A percentile compares a stretch with the other conserved stretches of the same genome.
phyloP scores from a whole-genome alignment of 345 rosid genomes.

The Trapa bicornis region DNA sequence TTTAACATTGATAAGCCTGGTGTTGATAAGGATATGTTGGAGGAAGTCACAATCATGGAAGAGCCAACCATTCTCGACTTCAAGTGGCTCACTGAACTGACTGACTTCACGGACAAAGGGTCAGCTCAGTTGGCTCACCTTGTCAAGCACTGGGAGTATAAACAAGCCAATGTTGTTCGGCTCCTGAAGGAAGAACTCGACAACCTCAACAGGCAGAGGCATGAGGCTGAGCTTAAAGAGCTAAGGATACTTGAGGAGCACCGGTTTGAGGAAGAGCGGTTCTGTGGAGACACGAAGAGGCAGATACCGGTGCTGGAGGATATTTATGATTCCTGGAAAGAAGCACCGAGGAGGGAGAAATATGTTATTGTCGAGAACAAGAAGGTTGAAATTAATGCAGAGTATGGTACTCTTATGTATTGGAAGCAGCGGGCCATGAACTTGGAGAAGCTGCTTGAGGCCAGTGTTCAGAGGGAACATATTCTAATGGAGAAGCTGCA shows the following conservation, averaged over 20 bases:
- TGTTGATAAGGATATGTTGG: conserved; percentile 72
- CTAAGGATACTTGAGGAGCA: conserved; percentile 78
- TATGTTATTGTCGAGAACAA: conserved; percentile 38
- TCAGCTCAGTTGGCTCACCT: conserved; percentile 75
- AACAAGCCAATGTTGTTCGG: conserved; percentile 63
- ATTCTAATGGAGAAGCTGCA: conserved; percentile 49
- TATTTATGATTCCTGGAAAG: conserved; percentile 34
- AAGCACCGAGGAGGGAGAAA: conserved; percentile 38
- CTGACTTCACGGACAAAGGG: conserved; percentile 54
- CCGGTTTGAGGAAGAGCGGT: conserved; percentile 50
- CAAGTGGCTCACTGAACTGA: conserved; percentile 46
- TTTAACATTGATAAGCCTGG: conserved; percentile 74
- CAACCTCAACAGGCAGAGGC: conserved; percentile 57
- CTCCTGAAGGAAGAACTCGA: conserved; percentile 77
- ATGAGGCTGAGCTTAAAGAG: conserved; percentile 74
- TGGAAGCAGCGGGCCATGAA: conserved; percentile 62
- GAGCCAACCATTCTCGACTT: conserved; percentile 52
- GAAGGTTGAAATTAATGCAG: conserved; percentile 53
- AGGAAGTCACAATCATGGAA: conserved; percentile 56
- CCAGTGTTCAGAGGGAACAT: conserved; percentile 65
- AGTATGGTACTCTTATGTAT: conserved; percentile 56
- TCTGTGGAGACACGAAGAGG: conserved; percentile 38
- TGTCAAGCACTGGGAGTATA: conserved; percentile 77
- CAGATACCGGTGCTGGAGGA: conserved; percentile 54
- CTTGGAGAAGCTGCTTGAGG: conserved; percentile 60